Evolutionary conservation across 345 rosid species (phyloP).

Genomic region (Eucalyptus sp.): DNA sequence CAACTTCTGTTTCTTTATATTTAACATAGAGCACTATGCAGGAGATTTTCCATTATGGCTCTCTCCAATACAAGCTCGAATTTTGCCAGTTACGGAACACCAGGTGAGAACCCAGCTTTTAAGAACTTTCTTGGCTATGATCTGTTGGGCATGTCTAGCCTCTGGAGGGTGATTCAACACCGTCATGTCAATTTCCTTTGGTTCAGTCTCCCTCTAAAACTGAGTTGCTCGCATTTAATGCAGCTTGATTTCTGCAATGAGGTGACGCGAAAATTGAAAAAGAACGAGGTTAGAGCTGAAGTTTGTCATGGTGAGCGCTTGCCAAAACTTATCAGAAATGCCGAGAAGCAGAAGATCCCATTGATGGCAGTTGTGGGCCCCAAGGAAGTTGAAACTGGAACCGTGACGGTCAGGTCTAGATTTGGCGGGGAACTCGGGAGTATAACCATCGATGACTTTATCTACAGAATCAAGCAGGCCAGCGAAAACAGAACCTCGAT

Average conservation of each 20-base stretch:
- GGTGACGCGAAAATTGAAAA: constrained; percentile 41
- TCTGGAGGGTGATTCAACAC: neutral
- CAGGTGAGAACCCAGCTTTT: constrained; percentile 36
- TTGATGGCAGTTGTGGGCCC: constrained; percentile 91
- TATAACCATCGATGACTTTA: constrained; percentile 53
- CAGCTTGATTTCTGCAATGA: constrained; percentile 70
- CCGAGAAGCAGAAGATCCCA: constrained; percentile 88
- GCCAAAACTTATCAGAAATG: constrained; percentile 85
- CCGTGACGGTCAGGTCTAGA: constrained; percentile 75
- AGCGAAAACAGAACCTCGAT: constrained; percentile 25
- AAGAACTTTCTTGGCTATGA: neutral
- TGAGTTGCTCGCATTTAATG: neutral
- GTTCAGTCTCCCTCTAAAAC: neutral
- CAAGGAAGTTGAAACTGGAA: constrained; percentile 65
- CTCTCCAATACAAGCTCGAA: constrained; percentile 79
- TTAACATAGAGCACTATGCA: constrained; percentile 66
- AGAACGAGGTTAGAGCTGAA: constrained; percentile 60
- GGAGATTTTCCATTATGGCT: constrained; percentile 97
- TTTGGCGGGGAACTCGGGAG: constrained; percentile 80
- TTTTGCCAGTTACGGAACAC: constrained; percentile 81
- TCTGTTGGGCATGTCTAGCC: neutral
- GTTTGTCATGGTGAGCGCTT: constrained; percentile 80
- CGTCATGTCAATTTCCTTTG: neutral
- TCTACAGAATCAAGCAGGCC: constrained; percentile 39
- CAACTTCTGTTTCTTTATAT: too few relatives aligned